phyloP scores from a whole-genome alignment of 2,329 filamentous ascomycete species.

The Graphilbum fragrans region DNA sequence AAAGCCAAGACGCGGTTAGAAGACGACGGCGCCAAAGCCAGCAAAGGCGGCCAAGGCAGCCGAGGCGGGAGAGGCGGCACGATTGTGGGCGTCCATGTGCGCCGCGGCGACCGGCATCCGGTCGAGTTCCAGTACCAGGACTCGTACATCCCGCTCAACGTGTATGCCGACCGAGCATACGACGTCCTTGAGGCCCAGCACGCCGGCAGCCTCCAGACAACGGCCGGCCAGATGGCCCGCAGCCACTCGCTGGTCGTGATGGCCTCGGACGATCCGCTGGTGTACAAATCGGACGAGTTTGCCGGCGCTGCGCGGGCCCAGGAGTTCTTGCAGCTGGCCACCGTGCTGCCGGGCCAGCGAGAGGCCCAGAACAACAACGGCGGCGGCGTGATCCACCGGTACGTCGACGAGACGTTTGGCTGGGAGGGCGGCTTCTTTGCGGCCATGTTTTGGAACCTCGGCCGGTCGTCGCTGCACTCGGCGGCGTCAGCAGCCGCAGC shows the following conservation, averaged over 20 bases:
- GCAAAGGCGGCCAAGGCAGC: constrained; percentile 4
- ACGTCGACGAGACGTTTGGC: constrained; percentile 64
- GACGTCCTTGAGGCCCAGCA: constrained; percentile 38
- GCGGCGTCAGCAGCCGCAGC: constrained; percentile 15
- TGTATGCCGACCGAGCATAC: constrained; percentile 50
- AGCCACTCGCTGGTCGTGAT: constrained; percentile 43
- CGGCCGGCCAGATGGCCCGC: constrained; percentile 24
- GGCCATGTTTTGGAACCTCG: constrained; percentile 71
- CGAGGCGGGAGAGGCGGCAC: constrained; percentile 30
- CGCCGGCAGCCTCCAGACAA: constrained; percentile 1
- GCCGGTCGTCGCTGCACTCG: constrained; percentile 29
- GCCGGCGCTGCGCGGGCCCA: constrained; percentile 48
- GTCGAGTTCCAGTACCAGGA: constrained; percentile 64
- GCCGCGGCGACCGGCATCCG: constrained; percentile 68
- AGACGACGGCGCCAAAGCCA: constrained; percentile 14
- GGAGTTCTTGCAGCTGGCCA: constrained; percentile 63
- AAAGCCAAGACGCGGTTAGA: constrained; percentile 29
- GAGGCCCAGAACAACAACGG: constrained; percentile 20
- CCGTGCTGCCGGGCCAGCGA: constrained; percentile 33
- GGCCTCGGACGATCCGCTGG: constrained; percentile 70
- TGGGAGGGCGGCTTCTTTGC: constrained; percentile 86
- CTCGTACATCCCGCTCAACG: constrained; percentile 64
- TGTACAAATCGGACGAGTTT: constrained; percentile 57
- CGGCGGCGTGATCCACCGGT: constrained; percentile 41
- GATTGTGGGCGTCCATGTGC: constrained; percentile 63